Conservation (phyloP, 129 eudicot genomes). For the Artemisia argyi region DNA sequence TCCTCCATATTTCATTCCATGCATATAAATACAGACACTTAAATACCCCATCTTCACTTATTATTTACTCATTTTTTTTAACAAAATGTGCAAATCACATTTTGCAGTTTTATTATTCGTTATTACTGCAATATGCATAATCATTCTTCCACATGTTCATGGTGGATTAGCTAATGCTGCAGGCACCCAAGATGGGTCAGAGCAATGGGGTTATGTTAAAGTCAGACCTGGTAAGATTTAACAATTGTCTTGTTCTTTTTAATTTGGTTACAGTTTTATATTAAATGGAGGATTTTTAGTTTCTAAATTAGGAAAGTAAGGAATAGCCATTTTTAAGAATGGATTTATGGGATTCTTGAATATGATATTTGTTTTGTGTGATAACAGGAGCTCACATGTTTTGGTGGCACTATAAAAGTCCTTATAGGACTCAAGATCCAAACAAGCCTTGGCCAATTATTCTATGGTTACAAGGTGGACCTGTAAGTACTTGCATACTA, state of each 20-base stretch:
- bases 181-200: constrained; percentile 45
- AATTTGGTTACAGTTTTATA: background rate
- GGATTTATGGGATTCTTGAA: background rate
- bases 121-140: constrained; percentile 15
- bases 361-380: constrained; percentile 1
- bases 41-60: background rate
- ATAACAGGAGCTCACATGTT: constrained; percentile 60
- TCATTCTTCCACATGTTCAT: constrained; percentile 27
- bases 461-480: constrained; percentile 71
- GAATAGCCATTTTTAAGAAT: constrained; percentile 21
- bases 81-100: constrained; percentile 23
- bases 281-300: background rate
- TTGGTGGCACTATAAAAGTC: constrained; percentile 64
- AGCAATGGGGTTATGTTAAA: constrained; percentile 57
- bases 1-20: constrained; percentile 1
- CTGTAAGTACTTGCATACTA: constrained; percentile 37
- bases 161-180: constrained; percentile 34
- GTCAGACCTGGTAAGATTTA: constrained; percentile 48
- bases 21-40: constrained; percentile 11
- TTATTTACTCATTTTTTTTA: background rate
- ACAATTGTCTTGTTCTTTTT: background rate
- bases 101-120: constrained; percentile 9
- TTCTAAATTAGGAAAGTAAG: background rate
- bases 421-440: constrained; percentile 47
- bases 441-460: constrained; percentile 61